phyloP scores from a whole-genome alignment of 2,329 filamentous ascomycete species.

The Cercospora sp. region DNA sequence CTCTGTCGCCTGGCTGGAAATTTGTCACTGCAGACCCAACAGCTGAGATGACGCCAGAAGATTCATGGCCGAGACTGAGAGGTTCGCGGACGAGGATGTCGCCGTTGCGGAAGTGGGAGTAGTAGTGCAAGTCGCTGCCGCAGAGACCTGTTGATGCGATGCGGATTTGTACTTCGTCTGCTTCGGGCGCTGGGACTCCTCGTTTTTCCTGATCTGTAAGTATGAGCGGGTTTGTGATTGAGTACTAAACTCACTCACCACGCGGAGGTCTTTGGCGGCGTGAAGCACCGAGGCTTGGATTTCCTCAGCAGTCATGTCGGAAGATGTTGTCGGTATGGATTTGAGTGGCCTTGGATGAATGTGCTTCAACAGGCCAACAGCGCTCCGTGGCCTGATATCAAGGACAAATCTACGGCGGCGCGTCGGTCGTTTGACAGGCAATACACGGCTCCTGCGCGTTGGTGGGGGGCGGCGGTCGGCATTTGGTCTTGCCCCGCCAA shows the following conservation, averaged over 20 bases:
- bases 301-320: slow-evolving; percentile 31
- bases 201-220: slow-evolving; percentile 52
- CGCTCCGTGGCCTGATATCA: neutral
- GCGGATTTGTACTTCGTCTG: slow-evolving; percentile 62
- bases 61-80: slow-evolving; percentile 77
- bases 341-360: neutral
- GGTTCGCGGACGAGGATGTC: slow-evolving; percentile 80
- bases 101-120: slow-evolving; percentile 81
- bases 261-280: slow-evolving; percentile 60
- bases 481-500: slow-evolving; percentile 9
- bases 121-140: slow-evolving; percentile 79
- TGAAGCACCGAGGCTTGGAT: slow-evolving; percentile 59
- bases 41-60: slow-evolving; percentile 73
- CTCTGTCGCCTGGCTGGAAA: slow-evolving; percentile 73
- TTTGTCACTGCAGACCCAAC: slow-evolving; percentile 57
- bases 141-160: slow-evolving; percentile 68
- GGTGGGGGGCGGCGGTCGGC: slow-evolving; percentile 20
- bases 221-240: neutral
- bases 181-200: slow-evolving; percentile 47
- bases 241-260: slow-evolving; percentile 46
- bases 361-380: neutral
- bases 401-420: neutral
- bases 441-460: slow-evolving; percentile 7
- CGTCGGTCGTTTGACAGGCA: neutral
- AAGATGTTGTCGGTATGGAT: neutral